Conservation (phyloP, 1,139 yeast species). For the Scheffersomyces cryptocercus region DNA sequence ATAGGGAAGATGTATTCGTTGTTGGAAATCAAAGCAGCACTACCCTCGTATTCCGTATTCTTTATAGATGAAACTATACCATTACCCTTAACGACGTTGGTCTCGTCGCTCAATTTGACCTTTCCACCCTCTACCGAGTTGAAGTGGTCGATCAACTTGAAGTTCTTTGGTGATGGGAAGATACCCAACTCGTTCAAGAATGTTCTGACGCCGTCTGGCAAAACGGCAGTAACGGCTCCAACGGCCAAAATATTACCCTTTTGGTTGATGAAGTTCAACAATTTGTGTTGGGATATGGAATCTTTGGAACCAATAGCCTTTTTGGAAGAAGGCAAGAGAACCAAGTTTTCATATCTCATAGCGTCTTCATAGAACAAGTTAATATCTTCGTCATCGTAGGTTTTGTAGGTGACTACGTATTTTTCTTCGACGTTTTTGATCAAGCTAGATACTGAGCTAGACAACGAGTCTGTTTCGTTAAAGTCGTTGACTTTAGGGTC, state of each 20-base stretch:
- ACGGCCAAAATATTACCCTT: constrained; percentile 79
- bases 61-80: constrained; percentile 22
- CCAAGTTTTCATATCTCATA: constrained; percentile 30
- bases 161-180: constrained; percentile 77
- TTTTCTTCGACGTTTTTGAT: constrained; percentile 22
- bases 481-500: constrained; percentile 30
- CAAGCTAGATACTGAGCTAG: constrained; percentile 20
- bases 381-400: constrained; percentile 29
- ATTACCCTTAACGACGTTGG: constrained; percentile 24
- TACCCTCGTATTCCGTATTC: constrained; percentile 31
- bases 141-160: constrained; percentile 69
- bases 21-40: constrained; percentile 43
- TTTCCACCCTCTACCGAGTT: constrained; percentile 25
- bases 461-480: constrained; percentile 14
- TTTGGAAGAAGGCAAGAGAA: constrained; percentile 42
- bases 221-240: constrained; percentile 38
- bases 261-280: constrained; percentile 52
- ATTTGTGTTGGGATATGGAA: constrained; percentile 31
- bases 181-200: constrained; percentile 83
- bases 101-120: constrained; percentile 23
- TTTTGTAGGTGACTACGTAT: constrained; percentile 23
- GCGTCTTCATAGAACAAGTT: constrained; percentile 25
- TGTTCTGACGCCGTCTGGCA: constrained; percentile 67
- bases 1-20: constrained; percentile 72
- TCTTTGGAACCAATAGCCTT: constrained; percentile 33